These are phyloP conservation scores for Thielaviopsis ethacetica DNA, from an alignment of 2,329 filamentous ascomycete genomes.

Conservation along the genomic window DNA sequence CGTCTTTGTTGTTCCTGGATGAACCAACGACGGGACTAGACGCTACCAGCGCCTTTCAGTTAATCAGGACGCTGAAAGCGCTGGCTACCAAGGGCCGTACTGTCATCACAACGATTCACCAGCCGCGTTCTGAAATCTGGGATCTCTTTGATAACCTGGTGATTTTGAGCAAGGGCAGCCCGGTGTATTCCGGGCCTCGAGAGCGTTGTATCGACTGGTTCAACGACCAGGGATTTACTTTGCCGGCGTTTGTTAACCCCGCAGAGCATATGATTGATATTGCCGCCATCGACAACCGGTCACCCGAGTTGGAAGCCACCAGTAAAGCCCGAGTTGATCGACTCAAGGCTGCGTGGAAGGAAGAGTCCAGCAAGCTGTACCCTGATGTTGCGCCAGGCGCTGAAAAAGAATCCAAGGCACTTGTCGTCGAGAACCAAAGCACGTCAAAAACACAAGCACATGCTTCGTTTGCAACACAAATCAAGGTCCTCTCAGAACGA, in stretches of 20 bases:
- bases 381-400: background rate
- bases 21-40: constrained; percentile 67
- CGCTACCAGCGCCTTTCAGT: constrained; percentile 59
- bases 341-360: constrained; percentile 44
- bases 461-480: constrained; percentile 44
- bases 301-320: constrained; percentile 44
- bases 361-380: constrained; percentile 15
- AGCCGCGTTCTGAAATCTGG: constrained; percentile 68
- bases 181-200: constrained; percentile 49
- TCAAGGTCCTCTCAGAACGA: constrained; percentile 48
- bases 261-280: constrained; percentile 63
- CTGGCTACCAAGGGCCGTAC: constrained; percentile 54
- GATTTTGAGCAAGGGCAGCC: constrained; percentile 48
- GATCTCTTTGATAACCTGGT: constrained; percentile 57
- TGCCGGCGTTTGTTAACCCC: constrained; percentile 61
- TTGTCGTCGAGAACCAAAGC: background rate
- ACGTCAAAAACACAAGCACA: constrained; percentile 21
- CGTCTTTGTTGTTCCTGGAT: constrained; percentile 61
- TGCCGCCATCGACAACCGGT: constrained; percentile 57
- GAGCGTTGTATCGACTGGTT: constrained; percentile 49
- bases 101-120: constrained; percentile 59
- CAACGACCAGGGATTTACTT: constrained; percentile 36
- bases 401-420: background rate
- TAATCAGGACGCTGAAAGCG: constrained; percentile 52
- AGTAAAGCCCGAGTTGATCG: constrained; percentile 43